A percentile compares a stretch with the other conserved stretches of the same genome.
These are phyloP conservation scores for Penicillium diatomitis DNA, from an alignment of 495 filamentous ascomycete species.

Conservation along the genomic window DNA sequence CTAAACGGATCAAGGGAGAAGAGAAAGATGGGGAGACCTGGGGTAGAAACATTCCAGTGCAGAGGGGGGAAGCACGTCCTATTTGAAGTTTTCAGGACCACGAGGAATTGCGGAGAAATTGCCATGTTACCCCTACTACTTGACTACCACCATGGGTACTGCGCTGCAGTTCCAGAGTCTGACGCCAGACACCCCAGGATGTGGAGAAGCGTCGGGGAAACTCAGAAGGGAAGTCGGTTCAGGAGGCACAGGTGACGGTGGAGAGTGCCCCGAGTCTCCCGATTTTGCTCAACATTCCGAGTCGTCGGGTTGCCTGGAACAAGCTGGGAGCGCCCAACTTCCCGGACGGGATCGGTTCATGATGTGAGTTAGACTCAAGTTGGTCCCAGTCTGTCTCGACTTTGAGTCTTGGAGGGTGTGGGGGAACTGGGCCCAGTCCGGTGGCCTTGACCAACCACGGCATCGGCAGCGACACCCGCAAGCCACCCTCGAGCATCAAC, in stretches of 20 bases:
- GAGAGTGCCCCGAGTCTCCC: conserved; percentile 6
- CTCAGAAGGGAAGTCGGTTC: conserved; percentile 6
- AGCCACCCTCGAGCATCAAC: background rate
- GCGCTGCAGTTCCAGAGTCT: background rate
- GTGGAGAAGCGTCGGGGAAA: conserved; percentile 6
- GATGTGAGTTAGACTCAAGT: too few relatives aligned
- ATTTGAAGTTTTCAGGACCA: conserved; percentile 10
- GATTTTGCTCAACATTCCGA: conserved; percentile 1
- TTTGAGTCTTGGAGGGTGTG: background rate
- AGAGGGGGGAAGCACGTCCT: conserved; percentile 3
- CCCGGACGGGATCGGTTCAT: too few relatives aligned
- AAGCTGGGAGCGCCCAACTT: too few relatives aligned
- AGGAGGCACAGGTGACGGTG: background rate
- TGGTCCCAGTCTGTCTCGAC: background rate
- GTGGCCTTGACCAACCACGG: conserved; percentile 4
- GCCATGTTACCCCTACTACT: too few relatives aligned
- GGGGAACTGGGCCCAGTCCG: conserved; percentile 1
- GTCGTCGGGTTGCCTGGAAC: background rate
- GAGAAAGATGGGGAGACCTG: background rate
- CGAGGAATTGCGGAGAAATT: too few relatives aligned
- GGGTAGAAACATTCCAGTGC: background rate
- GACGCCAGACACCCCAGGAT: conserved; percentile 1
- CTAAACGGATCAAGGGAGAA: background rate
- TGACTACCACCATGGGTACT: too few relatives aligned
- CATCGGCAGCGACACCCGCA: background rate